These are phyloP conservation scores for Helotiales sp. DNA, from an alignment of 2,329 filamentous ascomycete genomes.

Conservation along the genomic window DNA sequence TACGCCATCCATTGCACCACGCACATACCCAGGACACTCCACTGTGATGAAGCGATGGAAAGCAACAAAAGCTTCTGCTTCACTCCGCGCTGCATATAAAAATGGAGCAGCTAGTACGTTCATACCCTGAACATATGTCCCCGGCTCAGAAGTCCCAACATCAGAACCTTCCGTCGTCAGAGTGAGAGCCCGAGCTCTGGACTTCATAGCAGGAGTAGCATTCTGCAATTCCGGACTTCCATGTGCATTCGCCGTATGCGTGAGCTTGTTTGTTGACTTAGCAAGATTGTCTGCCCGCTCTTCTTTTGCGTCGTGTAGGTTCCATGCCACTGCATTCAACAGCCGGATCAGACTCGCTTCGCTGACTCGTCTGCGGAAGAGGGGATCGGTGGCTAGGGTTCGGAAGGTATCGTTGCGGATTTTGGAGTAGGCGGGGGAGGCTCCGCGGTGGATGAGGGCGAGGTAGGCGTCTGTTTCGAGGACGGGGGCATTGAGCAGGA, in stretches of 20 bases:
- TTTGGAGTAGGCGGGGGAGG: conserved; percentile 93
- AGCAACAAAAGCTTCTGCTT: conserved; percentile 90
- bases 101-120: conserved; percentile 97
- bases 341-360: conserved; percentile 94
- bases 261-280: conserved; percentile 23
- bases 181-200: conserved; percentile 59
- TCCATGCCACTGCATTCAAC: conserved; percentile 95
- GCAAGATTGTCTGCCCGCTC: conserved; percentile 28
- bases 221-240: conserved; percentile 39
- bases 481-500: conserved; percentile 86
- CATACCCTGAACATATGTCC: conserved; percentile 98
- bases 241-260: conserved; percentile 34
- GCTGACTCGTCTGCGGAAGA: conserved; percentile 93
- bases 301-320: conserved; percentile 78
- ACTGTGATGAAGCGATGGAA: conserved; percentile 86
- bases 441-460: conserved; percentile 85
- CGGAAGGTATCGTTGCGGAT: conserved; percentile 99
- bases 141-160: conserved; percentile 65
- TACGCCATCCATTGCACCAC: conserved; percentile 95
- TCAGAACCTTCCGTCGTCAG: conserved; percentile 70
- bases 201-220: conserved; percentile 43
- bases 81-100: conserved; percentile 90
- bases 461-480: conserved; percentile 89
- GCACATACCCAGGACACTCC: conserved; percentile 92
- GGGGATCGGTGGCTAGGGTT: conserved; percentile 93